Base-by-base conservation (phyloP, 345 rosid genomes). In the Rhizophora apiculata region DNA sequence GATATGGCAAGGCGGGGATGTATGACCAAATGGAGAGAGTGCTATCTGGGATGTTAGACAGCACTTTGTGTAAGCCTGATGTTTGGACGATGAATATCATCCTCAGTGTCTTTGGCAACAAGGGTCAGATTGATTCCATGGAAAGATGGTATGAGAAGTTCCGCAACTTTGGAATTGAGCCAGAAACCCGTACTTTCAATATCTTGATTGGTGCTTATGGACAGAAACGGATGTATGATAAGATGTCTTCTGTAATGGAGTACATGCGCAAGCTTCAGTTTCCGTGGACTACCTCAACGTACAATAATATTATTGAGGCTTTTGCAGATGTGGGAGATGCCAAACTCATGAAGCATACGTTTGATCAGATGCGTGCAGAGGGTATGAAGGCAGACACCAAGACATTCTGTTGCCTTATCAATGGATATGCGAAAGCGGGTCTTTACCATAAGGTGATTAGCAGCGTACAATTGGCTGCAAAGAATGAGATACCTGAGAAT, bases 191-290 rank as follows among this genome's bases (percentile, higher is more conserved):
- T 15, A 86, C 90, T 67, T 91, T 89, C 74, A 94, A 94, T 74
- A 88, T 89, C 54, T 76, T 94, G 78, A 94, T 94, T 2, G 94
- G 96, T 76, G 82, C 97, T 30, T 94, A 91, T 49, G 97, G 96
- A 65, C 91, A 89, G 88, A 91, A 86, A 68, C 74, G 86, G 51
- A 87, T 87, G 95, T 89, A 94, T 52, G 96, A 91, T 69, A 88
- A 94, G 82, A 91, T 94, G 97, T 89, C 98, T 0, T 84, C 91
- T 0, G 98, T 94, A 67, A 94, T 94, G 97, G 95, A 91, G 73
- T 87, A 85, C 86, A 88, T 94, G 97, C 81, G 92, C 0, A 94
- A 88, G 85, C 91, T 91, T 59, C 88, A 89, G 70, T 89, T 86
- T 66, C 93, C 95, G 0, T 94, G 98, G 98, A 94, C 95, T 20